phyloP scores from a whole-genome alignment of 140 eudicot genomes.

The Erigeron philadelphicus region DNA sequence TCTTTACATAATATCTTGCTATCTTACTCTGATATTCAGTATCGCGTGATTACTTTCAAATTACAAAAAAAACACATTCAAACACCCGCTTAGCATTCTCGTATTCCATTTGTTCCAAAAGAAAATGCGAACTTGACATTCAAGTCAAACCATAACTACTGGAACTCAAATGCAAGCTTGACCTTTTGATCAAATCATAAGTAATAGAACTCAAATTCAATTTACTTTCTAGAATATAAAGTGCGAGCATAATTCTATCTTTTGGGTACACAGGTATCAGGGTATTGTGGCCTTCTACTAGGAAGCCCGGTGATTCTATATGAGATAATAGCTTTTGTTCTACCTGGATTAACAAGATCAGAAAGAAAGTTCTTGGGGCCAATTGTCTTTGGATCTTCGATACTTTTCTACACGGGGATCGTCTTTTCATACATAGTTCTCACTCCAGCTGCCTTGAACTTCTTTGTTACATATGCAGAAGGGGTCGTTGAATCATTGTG shows the following conservation, averaged over 20 bases:
- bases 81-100: not conserved
- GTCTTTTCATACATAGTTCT: slow-evolving; percentile 74
- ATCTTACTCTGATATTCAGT: not conserved
- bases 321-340: slow-evolving; percentile 86
- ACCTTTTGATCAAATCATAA: too few species aligned
- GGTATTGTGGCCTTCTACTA: slow-evolving; percentile 88
- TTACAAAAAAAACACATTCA: not conserved
- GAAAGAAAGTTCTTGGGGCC: slow-evolving; percentile 89
- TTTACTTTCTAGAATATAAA: too few species aligned
- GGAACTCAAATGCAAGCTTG: too few species aligned
- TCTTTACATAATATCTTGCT: too few species aligned
- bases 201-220: too few species aligned
- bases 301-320: slow-evolving; percentile 94
- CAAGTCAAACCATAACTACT: not conserved
- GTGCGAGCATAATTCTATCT: not conserved
- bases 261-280: slow-evolving; percentile 69
- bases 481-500: slow-evolving; percentile 95
- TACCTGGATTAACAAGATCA: slow-evolving; percentile 82
- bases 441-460: slow-evolving; percentile 91
- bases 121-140: not conserved
- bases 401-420: slow-evolving; percentile 82
- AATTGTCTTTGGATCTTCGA: slow-evolving; percentile 80
- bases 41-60: too few species aligned
- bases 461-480: slow-evolving; percentile 88
- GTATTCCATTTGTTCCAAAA: not conserved